phyloP scores from a whole-genome alignment of 495 filamentous ascomycete species.

The Neurospora sp. region DNA sequence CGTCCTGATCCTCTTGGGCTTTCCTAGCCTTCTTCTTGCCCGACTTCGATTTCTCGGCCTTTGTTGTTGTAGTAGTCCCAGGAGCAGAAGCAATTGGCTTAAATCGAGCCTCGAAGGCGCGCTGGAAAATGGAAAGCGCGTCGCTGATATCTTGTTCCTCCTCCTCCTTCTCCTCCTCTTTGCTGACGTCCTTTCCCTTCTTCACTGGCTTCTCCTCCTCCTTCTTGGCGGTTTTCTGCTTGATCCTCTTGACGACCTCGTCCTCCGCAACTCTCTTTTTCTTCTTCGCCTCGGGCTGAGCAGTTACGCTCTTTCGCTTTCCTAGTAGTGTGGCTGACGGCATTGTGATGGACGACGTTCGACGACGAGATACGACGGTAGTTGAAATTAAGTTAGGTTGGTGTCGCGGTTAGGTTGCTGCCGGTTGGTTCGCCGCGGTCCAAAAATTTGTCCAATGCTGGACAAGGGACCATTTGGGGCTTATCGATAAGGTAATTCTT shows the following conservation, averaged over 20 bases:
- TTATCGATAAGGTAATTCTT: background rate
- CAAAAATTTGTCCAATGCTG: background rate
- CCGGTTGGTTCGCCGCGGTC: background rate
- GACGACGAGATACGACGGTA: background rate
- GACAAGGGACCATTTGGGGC: background rate
- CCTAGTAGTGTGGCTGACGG: background rate
- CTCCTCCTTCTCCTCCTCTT: background rate
- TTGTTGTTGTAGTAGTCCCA: constrained; percentile 9
- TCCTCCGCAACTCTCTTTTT: background rate
- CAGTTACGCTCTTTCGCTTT: background rate
- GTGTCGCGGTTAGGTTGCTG: background rate
- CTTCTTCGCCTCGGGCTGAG: background rate
- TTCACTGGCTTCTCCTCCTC: background rate
- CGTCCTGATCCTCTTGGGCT: constrained; percentile 16
- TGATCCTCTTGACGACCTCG: background rate
- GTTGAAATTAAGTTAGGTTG: background rate
- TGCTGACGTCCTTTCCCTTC: background rate
- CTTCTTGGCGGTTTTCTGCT: background rate
- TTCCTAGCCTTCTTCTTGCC: constrained; percentile 9
- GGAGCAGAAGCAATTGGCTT: constrained; percentile 48
- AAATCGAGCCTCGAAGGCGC: constrained; percentile 82
- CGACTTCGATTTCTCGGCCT: constrained; percentile 17
- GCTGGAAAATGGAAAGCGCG: constrained; percentile 51
- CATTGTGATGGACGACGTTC: background rate
- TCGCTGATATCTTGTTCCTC: constrained; percentile 18